phyloP scores from a whole-genome alignment of 106 monocot species.

The Alisma plantagoaquatica region DNA sequence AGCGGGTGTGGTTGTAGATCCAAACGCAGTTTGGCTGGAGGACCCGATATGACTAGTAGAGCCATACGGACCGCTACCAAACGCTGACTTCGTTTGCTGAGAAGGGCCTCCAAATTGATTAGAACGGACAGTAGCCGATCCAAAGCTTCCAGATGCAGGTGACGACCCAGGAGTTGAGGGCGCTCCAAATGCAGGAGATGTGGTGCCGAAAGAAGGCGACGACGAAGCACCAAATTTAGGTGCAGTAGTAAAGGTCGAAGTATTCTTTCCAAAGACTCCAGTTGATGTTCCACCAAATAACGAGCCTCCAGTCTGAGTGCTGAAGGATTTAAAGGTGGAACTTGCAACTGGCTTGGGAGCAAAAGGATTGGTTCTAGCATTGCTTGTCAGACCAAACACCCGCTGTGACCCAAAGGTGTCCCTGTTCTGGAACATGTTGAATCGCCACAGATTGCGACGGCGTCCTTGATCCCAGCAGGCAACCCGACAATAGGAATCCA shows the following conservation, averaged over 20 bases:
- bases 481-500: too few species aligned
- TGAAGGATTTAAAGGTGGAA: slow-evolving; percentile 40
- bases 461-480: too few species aligned
- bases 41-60: slow-evolving; percentile 53
- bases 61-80: slow-evolving; percentile 67
- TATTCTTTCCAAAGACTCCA: slow-evolving; percentile 71
- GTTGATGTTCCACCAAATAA: slow-evolving; percentile 72
- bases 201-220: slow-evolving; percentile 43
- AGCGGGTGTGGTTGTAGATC: too few species aligned
- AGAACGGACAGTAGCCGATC: slow-evolving; percentile 44
- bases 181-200: slow-evolving; percentile 56
- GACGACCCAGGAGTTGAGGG: slow-evolving; percentile 66
- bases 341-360: slow-evolving; percentile 59
- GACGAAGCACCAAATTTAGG: slow-evolving; percentile 57
- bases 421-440: too few species aligned
- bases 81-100: slow-evolving; percentile 77
- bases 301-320: slow-evolving; percentile 50
- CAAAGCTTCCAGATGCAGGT: slow-evolving; percentile 47
- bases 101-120: slow-evolving; percentile 72
- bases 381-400: slow-evolving; percentile 61
- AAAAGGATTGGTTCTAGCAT: slow-evolving; percentile 41
- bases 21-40: slow-evolving; percentile 67
- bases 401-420: too few species aligned
- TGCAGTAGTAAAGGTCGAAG: slow-evolving; percentile 16
- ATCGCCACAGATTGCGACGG: too few species aligned